phyloP scores from a whole-genome alignment of 2,329 filamentous ascomycete genomes.

The Furcasterigmium furcatum region DNA sequence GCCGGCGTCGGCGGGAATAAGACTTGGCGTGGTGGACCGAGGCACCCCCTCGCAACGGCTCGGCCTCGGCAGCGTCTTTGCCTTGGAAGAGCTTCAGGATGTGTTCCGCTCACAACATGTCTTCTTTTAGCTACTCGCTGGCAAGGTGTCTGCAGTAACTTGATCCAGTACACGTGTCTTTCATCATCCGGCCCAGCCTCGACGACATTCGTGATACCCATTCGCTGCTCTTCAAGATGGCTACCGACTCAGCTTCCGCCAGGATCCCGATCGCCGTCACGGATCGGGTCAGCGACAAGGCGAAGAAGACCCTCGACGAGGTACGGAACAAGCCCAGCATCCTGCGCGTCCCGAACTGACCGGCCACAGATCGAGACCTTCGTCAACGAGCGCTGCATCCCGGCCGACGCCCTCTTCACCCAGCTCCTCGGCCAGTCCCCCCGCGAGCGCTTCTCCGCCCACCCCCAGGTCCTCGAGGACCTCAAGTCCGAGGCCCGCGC shows the following conservation, averaged over 20 bases:
- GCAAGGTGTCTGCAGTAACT: background rate
- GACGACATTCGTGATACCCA: constrained; percentile 6
- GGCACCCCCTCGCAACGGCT: background rate
- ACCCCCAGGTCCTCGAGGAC: constrained; percentile 81
- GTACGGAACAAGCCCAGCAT: constrained; percentile 38
- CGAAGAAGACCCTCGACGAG: constrained; percentile 78
- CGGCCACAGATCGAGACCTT: constrained; percentile 3
- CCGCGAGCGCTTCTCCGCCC: constrained; percentile 71
- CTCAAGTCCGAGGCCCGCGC: constrained; percentile 80
- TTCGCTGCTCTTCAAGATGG: background rate
- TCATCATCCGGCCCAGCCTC: constrained; percentile 12
- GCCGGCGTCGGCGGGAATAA: background rate
- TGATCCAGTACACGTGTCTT: background rate
- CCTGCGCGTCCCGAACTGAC: background rate
- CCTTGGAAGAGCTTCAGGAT: background rate
- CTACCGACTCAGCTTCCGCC: background rate
- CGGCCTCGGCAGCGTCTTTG: background rate
- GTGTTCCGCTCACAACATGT: background rate
- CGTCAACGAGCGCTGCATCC: constrained; percentile 35
- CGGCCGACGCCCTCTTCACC: constrained; percentile 77
- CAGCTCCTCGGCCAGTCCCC: constrained; percentile 76
- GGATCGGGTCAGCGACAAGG: constrained; percentile 73
- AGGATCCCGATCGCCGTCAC: constrained; percentile 20
- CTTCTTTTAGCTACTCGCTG: background rate
- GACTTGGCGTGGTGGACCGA: background rate